These are phyloP conservation scores for Russula lepida DNA, from an alignment of 768 basidiomycete species.

Conservation along the genomic window DNA sequence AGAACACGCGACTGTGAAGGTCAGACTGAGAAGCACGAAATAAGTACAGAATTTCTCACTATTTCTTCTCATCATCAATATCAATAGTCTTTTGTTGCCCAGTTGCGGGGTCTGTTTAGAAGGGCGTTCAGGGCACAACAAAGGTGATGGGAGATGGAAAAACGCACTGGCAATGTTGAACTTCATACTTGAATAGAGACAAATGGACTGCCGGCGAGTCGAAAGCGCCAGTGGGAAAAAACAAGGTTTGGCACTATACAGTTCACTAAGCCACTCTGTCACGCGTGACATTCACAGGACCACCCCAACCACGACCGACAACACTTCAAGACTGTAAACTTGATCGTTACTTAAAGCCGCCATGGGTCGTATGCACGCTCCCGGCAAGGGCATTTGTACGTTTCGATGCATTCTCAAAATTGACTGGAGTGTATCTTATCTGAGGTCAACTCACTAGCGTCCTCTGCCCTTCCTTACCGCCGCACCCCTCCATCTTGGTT, in stretches of 20 bases:
- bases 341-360: conserved; percentile 25
- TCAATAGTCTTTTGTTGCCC: conserved; percentile 96
- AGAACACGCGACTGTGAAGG: conserved; percentile 73
- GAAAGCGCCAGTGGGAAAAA: conserved; percentile 24
- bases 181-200: conserved; percentile 64
- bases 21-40: background rate
- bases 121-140: background rate
- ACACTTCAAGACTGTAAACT: background rate
- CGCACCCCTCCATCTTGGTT: conserved; percentile 93
- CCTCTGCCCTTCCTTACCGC: conserved; percentile 96
- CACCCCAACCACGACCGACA: conserved; percentile 26
- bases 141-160: background rate
- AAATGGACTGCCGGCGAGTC: background rate
- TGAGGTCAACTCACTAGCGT: conserved; percentile 37
- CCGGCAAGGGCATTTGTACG: conserved; percentile 99
- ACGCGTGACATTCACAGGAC: conserved; percentile 29
- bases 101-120: conserved; percentile 75
- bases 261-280: conserved; percentile 32
- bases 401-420: background rate
- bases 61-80: conserved; percentile 84
- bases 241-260: conserved; percentile 60
- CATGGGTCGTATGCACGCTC: conserved; percentile 99
- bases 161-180: conserved; percentile 91
- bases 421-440: background rate
- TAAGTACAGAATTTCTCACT: conserved; percentile 35